Evolutionary conservation across 2,329 filamentous ascomycete species (phyloP).

Genomic region (Scopulariopsis brevicaulis): DNA sequence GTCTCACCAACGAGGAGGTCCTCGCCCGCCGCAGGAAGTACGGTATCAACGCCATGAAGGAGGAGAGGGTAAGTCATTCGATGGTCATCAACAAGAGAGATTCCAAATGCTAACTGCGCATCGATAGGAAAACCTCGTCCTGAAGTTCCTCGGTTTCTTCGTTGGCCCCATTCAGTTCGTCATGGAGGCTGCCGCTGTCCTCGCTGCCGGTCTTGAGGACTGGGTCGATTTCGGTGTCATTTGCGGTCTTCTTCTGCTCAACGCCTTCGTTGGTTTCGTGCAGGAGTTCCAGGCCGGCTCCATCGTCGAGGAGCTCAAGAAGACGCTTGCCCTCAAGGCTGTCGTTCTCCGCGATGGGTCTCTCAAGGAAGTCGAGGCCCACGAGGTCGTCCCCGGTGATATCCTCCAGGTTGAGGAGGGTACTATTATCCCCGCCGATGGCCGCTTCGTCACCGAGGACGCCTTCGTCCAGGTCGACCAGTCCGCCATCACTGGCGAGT

Average conservation of each 20-base stretch:
- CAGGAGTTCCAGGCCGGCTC: constrained; percentile 86
- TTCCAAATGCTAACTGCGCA: background rate
- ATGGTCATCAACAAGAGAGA: too few species aligned
- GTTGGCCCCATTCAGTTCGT: constrained; percentile 87
- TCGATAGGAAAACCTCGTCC: constrained; percentile 50
- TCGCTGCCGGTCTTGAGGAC: constrained; percentile 74
- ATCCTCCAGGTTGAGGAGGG: constrained; percentile 76
- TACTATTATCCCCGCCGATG: constrained; percentile 84
- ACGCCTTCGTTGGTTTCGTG: constrained; percentile 75
- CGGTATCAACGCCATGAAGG: constrained; percentile 82
- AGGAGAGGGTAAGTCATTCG: constrained; percentile 51
- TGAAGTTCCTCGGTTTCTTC: constrained; percentile 79
- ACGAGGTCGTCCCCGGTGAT: constrained; percentile 80
- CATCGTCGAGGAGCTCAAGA: constrained; percentile 84
- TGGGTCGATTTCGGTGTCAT: constrained; percentile 95
- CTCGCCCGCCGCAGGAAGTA: constrained; percentile 51
- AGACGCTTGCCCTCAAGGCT: constrained; percentile 80
- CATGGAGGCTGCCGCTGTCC: constrained; percentile 76
- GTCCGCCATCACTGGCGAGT: constrained; percentile 85
- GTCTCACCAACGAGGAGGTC: constrained; percentile 65
- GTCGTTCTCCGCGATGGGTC: constrained; percentile 71
- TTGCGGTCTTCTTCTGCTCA: constrained; percentile 70
- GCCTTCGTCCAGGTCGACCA: constrained; percentile 86
- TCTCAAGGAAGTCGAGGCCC: constrained; percentile 68
- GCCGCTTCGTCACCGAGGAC: constrained; percentile 71